Conservation (phyloP, 306 rosid species). For the Prunus fruticosa region DNA sequence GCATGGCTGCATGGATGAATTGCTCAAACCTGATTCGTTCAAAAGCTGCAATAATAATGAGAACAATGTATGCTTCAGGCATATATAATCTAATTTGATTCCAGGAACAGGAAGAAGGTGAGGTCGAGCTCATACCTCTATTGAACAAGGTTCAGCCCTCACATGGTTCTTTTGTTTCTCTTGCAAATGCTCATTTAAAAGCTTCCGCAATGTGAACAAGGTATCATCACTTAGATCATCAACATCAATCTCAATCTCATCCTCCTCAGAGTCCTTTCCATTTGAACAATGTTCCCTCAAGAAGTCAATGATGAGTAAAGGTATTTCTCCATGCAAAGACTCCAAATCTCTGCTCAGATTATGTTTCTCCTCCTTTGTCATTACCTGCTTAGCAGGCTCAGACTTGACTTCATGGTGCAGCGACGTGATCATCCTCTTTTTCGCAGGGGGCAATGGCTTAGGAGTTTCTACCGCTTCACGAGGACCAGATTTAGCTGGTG, state of each 20-base stretch:
- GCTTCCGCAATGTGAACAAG: conserved; percentile 54
- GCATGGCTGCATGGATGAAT: conserved; percentile 75
- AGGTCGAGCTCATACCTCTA: conserved; percentile 49
- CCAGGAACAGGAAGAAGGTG: neutral
- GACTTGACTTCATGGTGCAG: conserved; percentile 43
- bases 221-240: conserved; percentile 79
- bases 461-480: conserved; percentile 36
- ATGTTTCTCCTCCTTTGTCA: conserved; percentile 63
- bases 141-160: conserved; percentile 61
- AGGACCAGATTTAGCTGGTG: conserved; percentile 34
- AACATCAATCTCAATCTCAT: conserved; percentile 79
- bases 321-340: conserved; percentile 64
- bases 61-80: neutral
- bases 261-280: conserved; percentile 66
- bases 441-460: conserved; percentile 47
- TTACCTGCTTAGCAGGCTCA: conserved; percentile 46
- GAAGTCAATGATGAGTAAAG: conserved; percentile 62
- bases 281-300: conserved; percentile 68
- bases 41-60: conserved; percentile 48
- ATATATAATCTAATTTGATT: neutral
- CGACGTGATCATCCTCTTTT: conserved; percentile 58
- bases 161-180: conserved; percentile 48
- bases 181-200: conserved; percentile 59
- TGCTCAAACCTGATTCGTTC: conserved; percentile 81
- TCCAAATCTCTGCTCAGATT: conserved; percentile 65